phyloP scores from a whole-genome alignment of 805 yeast species.

The Pichia cephalocereana region DNA sequence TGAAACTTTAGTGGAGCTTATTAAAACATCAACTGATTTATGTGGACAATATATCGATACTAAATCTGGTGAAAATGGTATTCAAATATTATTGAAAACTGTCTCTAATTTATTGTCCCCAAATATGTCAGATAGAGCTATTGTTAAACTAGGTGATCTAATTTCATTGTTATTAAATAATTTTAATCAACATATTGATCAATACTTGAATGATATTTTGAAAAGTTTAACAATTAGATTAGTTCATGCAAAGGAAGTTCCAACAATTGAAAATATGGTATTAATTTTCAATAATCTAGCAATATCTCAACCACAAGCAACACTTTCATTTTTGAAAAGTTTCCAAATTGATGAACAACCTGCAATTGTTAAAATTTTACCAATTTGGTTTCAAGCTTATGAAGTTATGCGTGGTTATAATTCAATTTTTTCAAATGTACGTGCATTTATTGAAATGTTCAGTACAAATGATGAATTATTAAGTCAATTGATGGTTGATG shows the following conservation, averaged over 20 bases:
- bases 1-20: slow-evolving; percentile 57
- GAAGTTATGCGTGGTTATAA: slow-evolving; percentile 74
- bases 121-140: slow-evolving; percentile 67
- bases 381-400: slow-evolving; percentile 78
- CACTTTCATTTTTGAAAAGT: slow-evolving; percentile 50
- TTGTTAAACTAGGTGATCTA: slow-evolving; percentile 61
- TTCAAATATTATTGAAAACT: slow-evolving; percentile 49
- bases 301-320: slow-evolving; percentile 49
- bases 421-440: slow-evolving; percentile 55
- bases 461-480: slow-evolving; percentile 48
- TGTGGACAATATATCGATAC: slow-evolving; percentile 26
- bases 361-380: slow-evolving; percentile 50
- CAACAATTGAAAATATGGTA: slow-evolving; percentile 69
- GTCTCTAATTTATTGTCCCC: slow-evolving; percentile 67
- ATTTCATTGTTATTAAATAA: slow-evolving; percentile 22
- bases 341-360: slow-evolving; percentile 24
- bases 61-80: slow-evolving; percentile 35
- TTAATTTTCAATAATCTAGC: slow-evolving; percentile 69
- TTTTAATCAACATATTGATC: slow-evolving; percentile 30
- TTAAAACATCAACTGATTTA: slow-evolving; percentile 32
- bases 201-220: slow-evolving; percentile 48
- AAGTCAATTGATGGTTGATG: slow-evolving; percentile 51
- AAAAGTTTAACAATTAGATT: slow-evolving; percentile 66
- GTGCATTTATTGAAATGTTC: slow-evolving; percentile 63
- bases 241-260: slow-evolving; percentile 53